phyloP scores from a whole-genome alignment of 129 eudicot genomes.

The Centella asiatica region DNA sequence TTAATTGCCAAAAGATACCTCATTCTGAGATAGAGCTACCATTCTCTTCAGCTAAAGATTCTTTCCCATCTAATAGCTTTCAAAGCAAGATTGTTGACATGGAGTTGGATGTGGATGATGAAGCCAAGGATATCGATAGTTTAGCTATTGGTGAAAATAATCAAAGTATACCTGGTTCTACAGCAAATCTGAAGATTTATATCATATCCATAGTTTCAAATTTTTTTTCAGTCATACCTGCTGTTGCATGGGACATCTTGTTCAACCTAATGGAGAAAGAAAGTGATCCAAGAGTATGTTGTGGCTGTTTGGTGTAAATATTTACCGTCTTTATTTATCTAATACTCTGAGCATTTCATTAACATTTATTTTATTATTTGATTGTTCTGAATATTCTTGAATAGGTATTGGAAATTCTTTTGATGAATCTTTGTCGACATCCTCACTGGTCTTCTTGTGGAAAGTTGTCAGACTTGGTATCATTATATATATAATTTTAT shows the following conservation, averaged over 20 bases:
- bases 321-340: not conserved
- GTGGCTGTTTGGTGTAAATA: not conserved
- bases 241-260: conserved; percentile 72
- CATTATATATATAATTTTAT: conserved; percentile 6
- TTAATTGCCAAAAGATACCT: conserved; percentile 25
- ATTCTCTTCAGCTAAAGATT: conserved; percentile 29
- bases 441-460: conserved; percentile 70
- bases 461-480: conserved; percentile 67
- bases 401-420: conserved; percentile 50
- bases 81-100: conserved; percentile 46
- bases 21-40: conserved; percentile 27
- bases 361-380: not conserved
- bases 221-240: conserved; percentile 67
- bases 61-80: conserved; percentile 26
- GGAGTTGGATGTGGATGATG: conserved; percentile 67
- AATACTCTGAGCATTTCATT: not conserved
- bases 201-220: conserved; percentile 45
- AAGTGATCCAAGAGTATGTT: conserved; percentile 54
- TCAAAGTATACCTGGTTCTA: conserved; percentile 26
- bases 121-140: conserved; percentile 41
- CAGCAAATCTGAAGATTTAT: conserved; percentile 44
- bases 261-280: conserved; percentile 49
- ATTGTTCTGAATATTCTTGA: not conserved
- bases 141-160: conserved; percentile 32
- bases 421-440: conserved; percentile 65